Percentiles rank a stretch among this genome's conserved stretches.
phyloP scores from a whole-genome alignment of 805 yeast species.

The Metschnikowia dekortorum region DNA sequence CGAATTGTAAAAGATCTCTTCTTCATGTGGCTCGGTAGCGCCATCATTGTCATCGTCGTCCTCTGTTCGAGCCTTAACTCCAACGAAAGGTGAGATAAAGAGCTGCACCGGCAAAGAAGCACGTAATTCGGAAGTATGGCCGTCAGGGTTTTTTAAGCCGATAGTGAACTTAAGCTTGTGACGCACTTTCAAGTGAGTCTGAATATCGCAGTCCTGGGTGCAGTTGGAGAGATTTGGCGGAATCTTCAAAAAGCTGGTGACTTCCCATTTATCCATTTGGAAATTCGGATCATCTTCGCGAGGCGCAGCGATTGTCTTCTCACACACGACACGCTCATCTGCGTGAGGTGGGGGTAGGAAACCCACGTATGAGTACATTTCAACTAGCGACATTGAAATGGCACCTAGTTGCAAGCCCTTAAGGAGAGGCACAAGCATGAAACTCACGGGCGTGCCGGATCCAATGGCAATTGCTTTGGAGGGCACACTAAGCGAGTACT shows the following conservation, averaged over 20 bases:
- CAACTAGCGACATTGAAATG: constrained; percentile 65
- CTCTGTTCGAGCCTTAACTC: constrained; percentile 50
- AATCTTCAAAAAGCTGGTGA: constrained; percentile 53
- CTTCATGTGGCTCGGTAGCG: constrained; percentile 16
- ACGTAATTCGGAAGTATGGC: constrained; percentile 85
- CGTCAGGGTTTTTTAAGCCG: constrained; percentile 80
- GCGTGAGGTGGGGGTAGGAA: constrained; percentile 50
- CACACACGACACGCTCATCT: constrained; percentile 57
- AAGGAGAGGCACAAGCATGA: constrained; percentile 70
- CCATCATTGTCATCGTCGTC: constrained; percentile 17
- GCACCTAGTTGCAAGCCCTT: constrained; percentile 79
- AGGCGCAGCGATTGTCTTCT: constrained; percentile 41
- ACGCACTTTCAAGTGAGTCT: constrained; percentile 68
- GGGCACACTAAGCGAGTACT: constrained; percentile 82
- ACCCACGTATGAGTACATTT: constrained; percentile 60
- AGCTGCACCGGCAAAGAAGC: constrained; percentile 82
- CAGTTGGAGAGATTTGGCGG: constrained; percentile 73
- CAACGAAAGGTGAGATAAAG: constrained; percentile 77
- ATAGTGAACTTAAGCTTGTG: constrained; percentile 84
- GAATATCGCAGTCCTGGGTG: constrained; percentile 83
- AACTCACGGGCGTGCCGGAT: constrained; percentile 62
- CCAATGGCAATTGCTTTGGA: constrained; percentile 90
- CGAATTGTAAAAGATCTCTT: constrained; percentile 27
- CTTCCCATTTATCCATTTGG: constrained; percentile 65
- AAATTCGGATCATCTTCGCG: constrained; percentile 41